Percentiles rank a stretch among this genome's conserved stretches.
Conservation (phyloP, 164 flowering plant genomes). For the Magnolia changhungtana region DNA sequence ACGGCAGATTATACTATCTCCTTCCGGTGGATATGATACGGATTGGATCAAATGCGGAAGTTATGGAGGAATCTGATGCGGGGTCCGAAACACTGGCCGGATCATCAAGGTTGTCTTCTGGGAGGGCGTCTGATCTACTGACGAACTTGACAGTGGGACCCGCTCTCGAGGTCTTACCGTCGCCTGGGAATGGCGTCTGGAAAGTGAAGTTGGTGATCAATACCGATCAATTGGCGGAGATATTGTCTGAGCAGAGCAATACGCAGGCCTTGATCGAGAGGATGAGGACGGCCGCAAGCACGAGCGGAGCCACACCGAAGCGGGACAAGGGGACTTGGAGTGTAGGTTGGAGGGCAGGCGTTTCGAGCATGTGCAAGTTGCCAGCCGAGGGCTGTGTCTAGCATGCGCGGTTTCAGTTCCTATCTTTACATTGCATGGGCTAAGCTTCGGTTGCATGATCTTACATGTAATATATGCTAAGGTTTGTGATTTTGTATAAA, state of each 20-base stretch:
- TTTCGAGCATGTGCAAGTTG: neutral
- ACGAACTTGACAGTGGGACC: slow-evolving; percentile 22
- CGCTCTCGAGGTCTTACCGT: slow-evolving; percentile 43
- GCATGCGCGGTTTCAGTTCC: neutral
- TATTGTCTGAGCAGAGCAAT: slow-evolving; percentile 52
- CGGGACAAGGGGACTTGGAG: slow-evolving; percentile 1
- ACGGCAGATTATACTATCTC: slow-evolving; percentile 47
- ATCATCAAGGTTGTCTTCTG: slow-evolving; percentile 21
- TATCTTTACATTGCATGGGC: neutral
- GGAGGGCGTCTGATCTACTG: slow-evolving; percentile 12
- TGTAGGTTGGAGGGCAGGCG: slow-evolving; percentile 7
- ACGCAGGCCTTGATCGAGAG: slow-evolving; percentile 66
- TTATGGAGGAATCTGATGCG: slow-evolving; percentile 3
- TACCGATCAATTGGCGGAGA: slow-evolving; percentile 50
- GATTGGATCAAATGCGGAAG: neutral
- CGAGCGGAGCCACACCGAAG: slow-evolving; percentile 11
- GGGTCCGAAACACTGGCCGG: slow-evolving; percentile 4
- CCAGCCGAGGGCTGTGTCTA: neutral
- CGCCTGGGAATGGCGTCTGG: slow-evolving; percentile 56
- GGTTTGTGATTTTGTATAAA: too few relatives aligned
- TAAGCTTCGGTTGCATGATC: neutral
- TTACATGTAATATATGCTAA: neutral
- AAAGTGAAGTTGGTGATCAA: slow-evolving; percentile 61
- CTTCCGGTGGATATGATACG: slow-evolving; percentile 26
- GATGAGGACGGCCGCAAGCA: slow-evolving; percentile 50